Conservation (phyloP, 148 eudicot species). For the Silene uniflora region DNA sequence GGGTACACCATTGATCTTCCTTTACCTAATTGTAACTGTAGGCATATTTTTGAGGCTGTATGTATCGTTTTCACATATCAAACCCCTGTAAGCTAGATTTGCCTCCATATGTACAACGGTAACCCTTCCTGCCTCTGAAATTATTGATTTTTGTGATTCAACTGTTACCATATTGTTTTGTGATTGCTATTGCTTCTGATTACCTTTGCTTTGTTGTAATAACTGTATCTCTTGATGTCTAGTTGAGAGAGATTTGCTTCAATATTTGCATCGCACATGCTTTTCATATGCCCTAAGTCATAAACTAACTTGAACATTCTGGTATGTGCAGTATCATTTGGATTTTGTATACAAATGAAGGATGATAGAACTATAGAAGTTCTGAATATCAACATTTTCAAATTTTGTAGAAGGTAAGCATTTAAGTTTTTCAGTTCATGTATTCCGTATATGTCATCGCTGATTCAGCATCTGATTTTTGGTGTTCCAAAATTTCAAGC, state of each 20-base stretch:
- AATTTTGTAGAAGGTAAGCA: neutral
- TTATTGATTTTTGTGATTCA: neutral
- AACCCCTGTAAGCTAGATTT: neutral
- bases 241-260: neutral
- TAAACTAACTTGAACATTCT: neutral
- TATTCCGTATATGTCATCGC: too few species aligned
- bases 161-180: neutral
- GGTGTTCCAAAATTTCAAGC: too few species aligned
- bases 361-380: neutral
- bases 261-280: neutral
- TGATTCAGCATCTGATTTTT: too few species aligned
- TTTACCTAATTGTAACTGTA: neutral
- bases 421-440: neutral
- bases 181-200: neutral
- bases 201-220: neutral
- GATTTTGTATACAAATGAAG: neutral
- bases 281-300: neutral
- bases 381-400: neutral
- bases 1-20: neutral
- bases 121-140: neutral
- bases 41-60: neutral
- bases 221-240: neutral
- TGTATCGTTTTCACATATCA: neutral
- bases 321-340: neutral
- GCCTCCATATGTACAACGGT: neutral